Base-by-base conservation (phyloP, 176 grass and related monocot species). In the Aegilops speltoides region DNA sequence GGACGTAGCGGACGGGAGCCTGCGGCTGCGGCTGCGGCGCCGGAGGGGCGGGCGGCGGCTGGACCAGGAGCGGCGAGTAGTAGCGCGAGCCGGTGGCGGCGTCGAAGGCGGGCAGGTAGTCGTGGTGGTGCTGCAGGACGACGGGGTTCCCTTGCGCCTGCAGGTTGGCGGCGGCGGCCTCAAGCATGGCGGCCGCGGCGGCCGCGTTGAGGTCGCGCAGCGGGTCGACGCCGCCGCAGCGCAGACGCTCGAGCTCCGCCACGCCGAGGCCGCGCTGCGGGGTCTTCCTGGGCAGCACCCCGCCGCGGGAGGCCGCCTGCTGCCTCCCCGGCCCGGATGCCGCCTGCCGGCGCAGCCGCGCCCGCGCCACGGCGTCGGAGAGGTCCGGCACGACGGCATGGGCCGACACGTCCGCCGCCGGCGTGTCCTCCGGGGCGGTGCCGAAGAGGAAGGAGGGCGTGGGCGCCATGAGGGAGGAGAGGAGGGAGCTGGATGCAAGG, bases 191-290 rank as follows among this genome's bases (percentile, higher is more conserved):
- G 20, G 83, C 82, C 14, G 74, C 59, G 15, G 61, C 52, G 6
- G 82, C 82, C 15, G 36, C 24, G 82, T 84, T 84, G 85, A 77
- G 83, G 46, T 92, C 86, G n/a, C 63, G 77, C 15, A 89, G 82
- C 68, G 89, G 89, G 61, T 91, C 85, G 70, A 73, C 37, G 8
- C 37, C 8, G 37, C 6, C 37, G 37, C 37, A 38, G 37, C 37
- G 37, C 37, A 38, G 37, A 8, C 37, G 37, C 37, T 38, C 37
- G 8, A 38, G 8, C 37, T 38, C 37, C 8, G 37, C 37, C 37
- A 38, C 9, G 37, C 37, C 9, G 37, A 9, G 37, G 37, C 37
- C 37, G 8, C 37, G 1, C 37, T 38, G 37, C 8, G 8, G 8
- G 8, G 8, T 38, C 37, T 38, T 38, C 37, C 37, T 38, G 37